These are phyloP conservation scores for Macrotyloma uniflorum DNA, from an alignment of 306 rosid species.

Conservation along the genomic window DNA sequence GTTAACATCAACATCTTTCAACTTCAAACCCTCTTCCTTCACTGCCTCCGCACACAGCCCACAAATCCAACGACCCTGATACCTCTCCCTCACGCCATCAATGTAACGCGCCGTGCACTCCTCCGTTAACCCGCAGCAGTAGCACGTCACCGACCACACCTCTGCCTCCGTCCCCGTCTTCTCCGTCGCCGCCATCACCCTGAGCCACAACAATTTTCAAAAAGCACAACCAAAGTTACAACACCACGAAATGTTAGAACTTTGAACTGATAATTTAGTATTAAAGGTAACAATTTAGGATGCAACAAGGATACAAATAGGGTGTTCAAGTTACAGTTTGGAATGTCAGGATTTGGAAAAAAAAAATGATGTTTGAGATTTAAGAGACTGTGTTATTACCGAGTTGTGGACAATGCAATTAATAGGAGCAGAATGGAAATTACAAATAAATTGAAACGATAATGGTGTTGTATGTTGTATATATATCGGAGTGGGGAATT, in stretches of 20 bases:
- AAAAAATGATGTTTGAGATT: not conserved
- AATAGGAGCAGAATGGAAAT: not conserved
- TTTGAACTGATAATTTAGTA: too few species aligned
- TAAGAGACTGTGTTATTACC: not conserved
- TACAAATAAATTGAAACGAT: not conserved
- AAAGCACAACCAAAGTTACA: not conserved
- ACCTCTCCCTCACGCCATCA: constrained; percentile 55
- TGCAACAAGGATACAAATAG: too few species aligned
- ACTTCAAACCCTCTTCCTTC: constrained; percentile 60
- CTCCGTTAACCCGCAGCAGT: constrained; percentile 75
- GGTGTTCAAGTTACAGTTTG: not conserved
- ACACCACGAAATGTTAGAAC: not conserved
- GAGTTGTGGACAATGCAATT: not conserved
- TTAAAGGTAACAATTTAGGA: not conserved
- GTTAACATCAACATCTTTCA: constrained; percentile 28
- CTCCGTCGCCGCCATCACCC: constrained; percentile 18
- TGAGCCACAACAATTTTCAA: not conserved
- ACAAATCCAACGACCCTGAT: constrained; percentile 80
- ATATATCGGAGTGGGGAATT: constrained; percentile 15
- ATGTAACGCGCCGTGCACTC: constrained; percentile 78
- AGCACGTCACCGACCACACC: constrained; percentile 59
- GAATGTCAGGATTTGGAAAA: not conserved
- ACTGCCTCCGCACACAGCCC: constrained; percentile 83
- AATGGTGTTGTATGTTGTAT: not conserved
- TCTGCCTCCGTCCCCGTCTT: constrained; percentile 46